Evolutionary conservation across 2,329 filamentous ascomycete species (phyloP), one percentile per base, ranked within the genome.

Genomic region (Phoma sp.): DNA sequence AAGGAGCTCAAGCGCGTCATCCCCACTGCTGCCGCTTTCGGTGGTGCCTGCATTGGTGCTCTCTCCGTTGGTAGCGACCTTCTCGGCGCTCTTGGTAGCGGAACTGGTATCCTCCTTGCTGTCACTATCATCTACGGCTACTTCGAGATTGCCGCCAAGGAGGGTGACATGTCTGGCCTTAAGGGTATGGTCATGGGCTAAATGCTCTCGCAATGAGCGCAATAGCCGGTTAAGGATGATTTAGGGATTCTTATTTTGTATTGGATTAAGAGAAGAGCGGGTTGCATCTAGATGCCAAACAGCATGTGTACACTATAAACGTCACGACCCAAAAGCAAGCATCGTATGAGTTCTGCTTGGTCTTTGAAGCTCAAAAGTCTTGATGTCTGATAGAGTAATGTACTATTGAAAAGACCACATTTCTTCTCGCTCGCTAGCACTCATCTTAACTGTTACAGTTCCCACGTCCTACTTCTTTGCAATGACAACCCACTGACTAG

Each of bases 61-160:
- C 87, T 99, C 62, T 98, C 93, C 46, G 93, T 99, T 72, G 88
- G 90, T 72, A 96, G 91, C 76, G 95, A 99, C 79, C 88, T 99
- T 61, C 87, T 98, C 78, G 95, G 95, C 68, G 95, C 96, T 73
- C 86, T 99, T 46, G 95, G 95, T 75, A 96, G 91, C 65, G 95
- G 95, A 74, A 99, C 95, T 71, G 93, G 95, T 89, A 99, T 96
- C 70, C 85, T 99, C 57, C 87, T 99, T 77, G 95, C 95, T 78
- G 95, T 99, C 74, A 99, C 96, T 89, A 99, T 99, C 76, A 99
- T 99, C 79, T 99, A 99, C 78, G 92, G 93, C 63, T 99, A 99
- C 83, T 99, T 99, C 72, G 95, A 99, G 78, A 99, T 99, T 72
- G 95, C 95, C 20, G 96, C 96, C 71, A 97, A 97, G 81, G 95